Conservation (phyloP, 78 protist genomes). For the Blattamonas nauphoetae region DNA sequence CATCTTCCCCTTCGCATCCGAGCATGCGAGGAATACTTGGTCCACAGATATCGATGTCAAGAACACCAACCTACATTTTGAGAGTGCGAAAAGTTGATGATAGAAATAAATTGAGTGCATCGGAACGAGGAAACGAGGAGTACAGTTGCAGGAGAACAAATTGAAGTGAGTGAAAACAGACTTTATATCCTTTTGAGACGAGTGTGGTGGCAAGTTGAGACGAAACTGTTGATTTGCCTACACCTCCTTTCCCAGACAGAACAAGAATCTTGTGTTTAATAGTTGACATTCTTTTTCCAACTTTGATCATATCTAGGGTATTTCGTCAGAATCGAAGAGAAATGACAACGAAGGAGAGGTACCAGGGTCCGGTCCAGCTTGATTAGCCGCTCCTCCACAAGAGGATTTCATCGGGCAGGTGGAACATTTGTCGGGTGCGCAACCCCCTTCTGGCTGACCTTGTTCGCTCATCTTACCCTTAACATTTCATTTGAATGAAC, state of each 20-base stretch:
- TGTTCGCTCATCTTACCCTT: not conserved
- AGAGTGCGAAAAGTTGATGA: too few species aligned
- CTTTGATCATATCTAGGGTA: not conserved
- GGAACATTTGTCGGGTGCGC: not conserved
- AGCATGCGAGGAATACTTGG: constrained; percentile 83
- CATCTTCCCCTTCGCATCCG: constrained; percentile 46
- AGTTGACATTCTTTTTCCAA: not conserved
- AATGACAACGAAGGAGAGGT: not conserved
- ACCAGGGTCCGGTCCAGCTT: not conserved
- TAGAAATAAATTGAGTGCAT: not conserved
- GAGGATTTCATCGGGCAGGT: not conserved
- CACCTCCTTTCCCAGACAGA: constrained; percentile 96
- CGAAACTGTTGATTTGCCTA: constrained; percentile 89
- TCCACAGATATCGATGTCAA: constrained; percentile 96
- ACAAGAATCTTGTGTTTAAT: constrained; percentile 55
- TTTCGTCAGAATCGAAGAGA: not conserved
- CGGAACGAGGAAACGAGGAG: not conserved
- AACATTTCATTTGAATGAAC: too few species aligned
- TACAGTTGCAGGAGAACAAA: not conserved
- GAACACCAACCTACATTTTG: constrained; percentile 69
- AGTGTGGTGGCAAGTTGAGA: constrained; percentile 76
- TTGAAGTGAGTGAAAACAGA: not conserved
- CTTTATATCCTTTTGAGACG: constrained; percentile 23
- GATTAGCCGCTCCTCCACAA: not conserved
- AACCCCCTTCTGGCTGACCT: not conserved